Evolutionary conservation across 139 green algal genomes (phyloP).

Genomic region (Micromonas commoda): DNA sequence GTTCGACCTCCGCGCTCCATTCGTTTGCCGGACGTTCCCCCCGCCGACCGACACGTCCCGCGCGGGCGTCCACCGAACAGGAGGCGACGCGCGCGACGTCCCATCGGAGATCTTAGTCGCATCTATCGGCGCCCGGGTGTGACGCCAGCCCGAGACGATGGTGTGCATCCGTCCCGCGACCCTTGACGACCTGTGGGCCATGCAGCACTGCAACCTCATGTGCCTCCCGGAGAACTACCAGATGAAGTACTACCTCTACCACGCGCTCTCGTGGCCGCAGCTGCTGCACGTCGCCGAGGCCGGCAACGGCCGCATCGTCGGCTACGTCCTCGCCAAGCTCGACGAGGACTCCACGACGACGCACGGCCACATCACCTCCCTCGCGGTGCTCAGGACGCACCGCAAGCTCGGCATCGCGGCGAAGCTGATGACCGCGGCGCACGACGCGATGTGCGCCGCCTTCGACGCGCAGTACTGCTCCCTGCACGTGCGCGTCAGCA

Average conservation of each 20-base stretch:
- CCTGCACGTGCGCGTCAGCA: constrained; percentile 92
- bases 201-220: constrained; percentile 94
- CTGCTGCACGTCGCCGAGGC: constrained; percentile 96
- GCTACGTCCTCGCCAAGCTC: constrained; percentile 99
- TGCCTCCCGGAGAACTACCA: constrained; percentile 93
- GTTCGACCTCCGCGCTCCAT: too few relatives aligned
- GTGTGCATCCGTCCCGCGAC: constrained; percentile 23
- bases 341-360: constrained; percentile 63
- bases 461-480: constrained; percentile 90
- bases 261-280: constrained; percentile 96
- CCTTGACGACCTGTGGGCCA: constrained; percentile 85
- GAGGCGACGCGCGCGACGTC: too few relatives aligned
- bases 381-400: constrained; percentile 89
- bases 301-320: constrained; percentile 92
- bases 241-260: constrained; percentile 98
- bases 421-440: constrained; percentile 87
- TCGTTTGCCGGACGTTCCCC: too few relatives aligned
- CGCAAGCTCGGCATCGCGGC: constrained; percentile 92
- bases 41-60: too few relatives aligned
- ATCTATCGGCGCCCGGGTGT: too few relatives aligned
- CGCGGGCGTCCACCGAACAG: too few relatives aligned
- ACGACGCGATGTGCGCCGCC: constrained; percentile 53
- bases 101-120: too few relatives aligned
- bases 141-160: too few relatives aligned
- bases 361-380: constrained; percentile 96